Evolutionary conservation across 345 rosid genomes (phyloP).

Genomic region (Carallia brachiata): DNA sequence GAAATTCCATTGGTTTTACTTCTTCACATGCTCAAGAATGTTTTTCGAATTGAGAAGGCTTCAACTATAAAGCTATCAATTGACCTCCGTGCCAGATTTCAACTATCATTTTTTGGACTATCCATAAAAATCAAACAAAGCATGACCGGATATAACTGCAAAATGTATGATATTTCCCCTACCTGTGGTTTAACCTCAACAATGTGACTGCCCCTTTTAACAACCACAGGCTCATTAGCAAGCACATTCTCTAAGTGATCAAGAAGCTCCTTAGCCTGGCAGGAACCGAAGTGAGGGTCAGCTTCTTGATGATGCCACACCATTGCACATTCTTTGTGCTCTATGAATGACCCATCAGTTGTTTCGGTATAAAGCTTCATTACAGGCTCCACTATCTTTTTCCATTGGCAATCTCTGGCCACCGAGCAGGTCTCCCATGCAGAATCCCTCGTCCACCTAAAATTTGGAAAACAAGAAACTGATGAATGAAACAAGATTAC

Average conservation of each 20-base stretch:
- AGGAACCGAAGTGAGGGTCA: slow-evolving; percentile 64
- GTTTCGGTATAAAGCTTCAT: slow-evolving; percentile 71
- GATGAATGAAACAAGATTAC: background rate
- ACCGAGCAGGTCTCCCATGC: slow-evolving; percentile 53
- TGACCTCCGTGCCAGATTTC: too few relatives aligned
- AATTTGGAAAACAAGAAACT: slow-evolving; percentile 1
- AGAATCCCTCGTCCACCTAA: slow-evolving; percentile 58
- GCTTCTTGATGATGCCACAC: slow-evolving; percentile 86
- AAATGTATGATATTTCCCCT: background rate
- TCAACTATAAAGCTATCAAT: too few relatives aligned
- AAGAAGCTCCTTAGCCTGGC: slow-evolving; percentile 84
- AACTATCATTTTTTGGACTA: too few relatives aligned
- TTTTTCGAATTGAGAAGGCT: too few relatives aligned
- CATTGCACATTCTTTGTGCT: slow-evolving; percentile 73
- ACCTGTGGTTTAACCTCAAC: slow-evolving; percentile 98
- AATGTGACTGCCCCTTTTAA: slow-evolving; percentile 71
- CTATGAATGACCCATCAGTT: slow-evolving; percentile 82
- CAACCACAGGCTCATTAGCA: slow-evolving; percentile 82
- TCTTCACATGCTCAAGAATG: too few relatives aligned
- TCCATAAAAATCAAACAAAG: too few relatives aligned
- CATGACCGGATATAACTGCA: too few relatives aligned
- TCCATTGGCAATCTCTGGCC: slow-evolving; percentile 55
- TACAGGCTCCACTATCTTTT: slow-evolving; percentile 65
- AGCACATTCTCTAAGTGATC: slow-evolving; percentile 85
- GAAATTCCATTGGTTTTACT: too few relatives aligned